A percentile compares a stretch with the other conserved stretches of the same genome.
phyloP scores from a whole-genome alignment of 345 rosid species.

The Aethionema arabicum region DNA sequence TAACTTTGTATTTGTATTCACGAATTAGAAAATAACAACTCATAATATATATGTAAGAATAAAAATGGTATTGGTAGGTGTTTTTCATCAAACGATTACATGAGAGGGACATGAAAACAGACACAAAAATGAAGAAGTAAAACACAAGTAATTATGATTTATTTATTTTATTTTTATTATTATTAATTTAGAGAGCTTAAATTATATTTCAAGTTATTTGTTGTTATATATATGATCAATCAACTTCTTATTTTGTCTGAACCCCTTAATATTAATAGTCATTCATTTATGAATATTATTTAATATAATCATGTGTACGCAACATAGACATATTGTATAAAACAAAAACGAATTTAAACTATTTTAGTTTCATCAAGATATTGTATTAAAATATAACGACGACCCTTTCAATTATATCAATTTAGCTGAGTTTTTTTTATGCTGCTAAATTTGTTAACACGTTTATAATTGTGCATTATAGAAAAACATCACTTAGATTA shows the following conservation, averaged over 20 bases:
- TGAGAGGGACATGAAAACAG: constrained; percentile 27
- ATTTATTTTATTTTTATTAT: constrained; percentile 14
- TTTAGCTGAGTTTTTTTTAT: no score
- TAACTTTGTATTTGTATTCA: not conserved
- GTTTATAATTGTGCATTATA: no score
- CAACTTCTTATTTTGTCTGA: constrained; percentile 5
- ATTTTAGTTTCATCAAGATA: not conserved
- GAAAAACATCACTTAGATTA: no score
- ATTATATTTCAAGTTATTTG: constrained; percentile 27
- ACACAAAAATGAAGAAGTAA: constrained; percentile 26
- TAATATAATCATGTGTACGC: not conserved
- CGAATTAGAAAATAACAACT: no score
- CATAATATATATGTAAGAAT: no score
- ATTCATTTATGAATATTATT: not conserved
- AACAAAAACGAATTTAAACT: not conserved
- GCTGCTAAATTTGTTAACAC: no score
- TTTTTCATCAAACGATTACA: constrained; percentile 14
- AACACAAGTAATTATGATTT: constrained; percentile 24
- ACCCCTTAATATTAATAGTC: constrained; percentile 5
- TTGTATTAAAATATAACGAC: no score
- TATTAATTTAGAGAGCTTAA: not conserved
- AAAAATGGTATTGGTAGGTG: not conserved
- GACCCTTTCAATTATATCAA: no score
- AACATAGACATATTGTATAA: not conserved
- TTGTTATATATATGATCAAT: not conserved